Evolutionary conservation across 768 basidiomycete species (phyloP).

Genomic region (Suillus lakei): DNA sequence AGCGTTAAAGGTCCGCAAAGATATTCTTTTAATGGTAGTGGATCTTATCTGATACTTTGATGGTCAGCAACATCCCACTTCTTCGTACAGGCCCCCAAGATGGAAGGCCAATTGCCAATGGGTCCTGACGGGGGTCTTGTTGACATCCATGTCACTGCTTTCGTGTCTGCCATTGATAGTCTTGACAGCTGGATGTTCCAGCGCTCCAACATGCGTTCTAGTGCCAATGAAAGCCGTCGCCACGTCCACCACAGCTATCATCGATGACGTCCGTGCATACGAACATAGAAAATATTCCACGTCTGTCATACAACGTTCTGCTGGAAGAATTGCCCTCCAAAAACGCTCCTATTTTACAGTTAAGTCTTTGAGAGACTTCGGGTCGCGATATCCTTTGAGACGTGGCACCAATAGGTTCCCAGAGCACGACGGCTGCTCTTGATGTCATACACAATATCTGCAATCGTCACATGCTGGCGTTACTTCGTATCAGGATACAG

Average conservation of each 20-base stretch:
- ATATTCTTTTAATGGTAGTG: background rate
- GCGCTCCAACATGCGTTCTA: constrained; percentile 86
- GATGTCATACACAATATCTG: too few species aligned
- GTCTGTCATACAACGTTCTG: too few species aligned
- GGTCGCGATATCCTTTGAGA: too few species aligned
- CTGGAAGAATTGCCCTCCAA: too few species aligned
- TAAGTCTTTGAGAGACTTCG: too few species aligned
- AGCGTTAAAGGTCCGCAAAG: constrained; percentile 79
- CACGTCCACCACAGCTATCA: constrained; percentile 83
- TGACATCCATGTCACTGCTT: constrained; percentile 90
- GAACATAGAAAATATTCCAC: too few species aligned
- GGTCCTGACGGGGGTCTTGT: constrained; percentile 86
- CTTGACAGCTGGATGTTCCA: constrained; percentile 84
- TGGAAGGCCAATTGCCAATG: constrained; percentile 86
- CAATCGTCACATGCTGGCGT: too few species aligned
- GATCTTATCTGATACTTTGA: constrained; percentile 1
- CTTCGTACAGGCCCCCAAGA: constrained; percentile 79
- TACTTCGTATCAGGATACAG: too few species aligned
- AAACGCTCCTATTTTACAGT: too few species aligned
- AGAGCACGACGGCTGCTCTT: too few species aligned
- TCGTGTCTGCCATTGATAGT: constrained; percentile 87
- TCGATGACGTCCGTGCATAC: constrained; percentile 83
- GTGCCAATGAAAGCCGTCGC: constrained; percentile 93
- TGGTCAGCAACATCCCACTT: constrained; percentile 87
- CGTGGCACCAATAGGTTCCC: too few species aligned